These are phyloP conservation scores for Macrolepiota fuliginosa DNA, from an alignment of 768 basidiomycete genomes.

Conservation along the genomic window DNA sequence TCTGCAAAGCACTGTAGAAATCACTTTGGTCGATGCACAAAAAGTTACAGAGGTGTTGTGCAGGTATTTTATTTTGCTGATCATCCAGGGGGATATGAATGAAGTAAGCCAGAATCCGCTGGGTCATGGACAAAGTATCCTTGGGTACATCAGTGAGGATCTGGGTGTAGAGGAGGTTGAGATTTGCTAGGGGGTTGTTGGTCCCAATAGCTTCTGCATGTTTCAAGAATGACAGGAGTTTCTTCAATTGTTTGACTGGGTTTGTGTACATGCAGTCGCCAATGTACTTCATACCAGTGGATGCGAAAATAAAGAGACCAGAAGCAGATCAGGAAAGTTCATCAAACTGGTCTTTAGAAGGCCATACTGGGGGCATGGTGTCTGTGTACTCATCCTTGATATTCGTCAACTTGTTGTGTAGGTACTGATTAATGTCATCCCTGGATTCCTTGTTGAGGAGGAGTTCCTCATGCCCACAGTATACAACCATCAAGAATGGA, in stretches of 20 bases:
- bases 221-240: background rate
- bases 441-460: background rate
- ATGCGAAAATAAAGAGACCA: conserved; percentile 1
- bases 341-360: background rate
- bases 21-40: background rate
- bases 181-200: background rate
- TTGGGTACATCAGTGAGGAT: too few relatives aligned
- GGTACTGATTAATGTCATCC: background rate
- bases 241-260: background rate
- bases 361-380: background rate
- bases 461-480: background rate
- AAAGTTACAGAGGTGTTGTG: background rate
- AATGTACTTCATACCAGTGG: background rate
- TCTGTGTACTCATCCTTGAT: background rate
- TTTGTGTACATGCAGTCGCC: background rate
- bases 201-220: background rate
- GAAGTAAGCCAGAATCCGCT: background rate
- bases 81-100: background rate
- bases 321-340: background rate
- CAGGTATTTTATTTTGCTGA: background rate
- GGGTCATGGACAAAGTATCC: background rate
- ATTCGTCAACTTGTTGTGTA: background rate
- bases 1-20: background rate
- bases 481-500: background rate
- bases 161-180: conserved; percentile 4